Evolutionary conservation across 2,329 filamentous ascomycete genomes (phyloP).

Genomic region (Ophiocordyceps sinensis): DNA sequence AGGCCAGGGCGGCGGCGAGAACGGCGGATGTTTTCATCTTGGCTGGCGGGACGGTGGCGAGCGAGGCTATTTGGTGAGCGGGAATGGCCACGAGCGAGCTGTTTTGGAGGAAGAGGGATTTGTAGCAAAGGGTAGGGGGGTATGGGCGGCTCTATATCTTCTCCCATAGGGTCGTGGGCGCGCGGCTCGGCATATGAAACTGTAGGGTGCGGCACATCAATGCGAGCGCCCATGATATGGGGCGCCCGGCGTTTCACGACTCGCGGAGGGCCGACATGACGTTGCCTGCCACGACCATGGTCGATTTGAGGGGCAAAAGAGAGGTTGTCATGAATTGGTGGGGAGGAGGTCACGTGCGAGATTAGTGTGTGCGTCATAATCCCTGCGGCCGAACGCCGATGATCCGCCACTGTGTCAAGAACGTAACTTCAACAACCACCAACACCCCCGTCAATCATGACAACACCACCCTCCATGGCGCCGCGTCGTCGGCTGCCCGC

Average conservation of each 20-base stretch:
- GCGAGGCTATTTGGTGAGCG: too few species aligned
- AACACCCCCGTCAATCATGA: not conserved
- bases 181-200: not conserved
- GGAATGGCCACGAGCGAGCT: too few species aligned
- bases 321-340: too few species aligned
- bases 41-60: not conserved
- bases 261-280: not conserved
- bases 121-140: not conserved
- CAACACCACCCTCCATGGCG: not conserved
- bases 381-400: too few species aligned
- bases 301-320: too few species aligned
- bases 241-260: not conserved
- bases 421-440: too few species aligned
- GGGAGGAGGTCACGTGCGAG: not conserved
- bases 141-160: not conserved
- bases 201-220: not conserved
- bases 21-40: conserved; percentile 10
- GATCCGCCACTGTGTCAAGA: too few species aligned
- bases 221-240: not conserved
- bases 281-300: too few species aligned
- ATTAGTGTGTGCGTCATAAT: too few species aligned
- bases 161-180: not conserved
- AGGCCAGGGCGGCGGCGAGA: conserved; percentile 8
- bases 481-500: not conserved
- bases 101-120: not conserved